A percentile compares a stretch with the other conserved stretches of the same genome.
These are phyloP conservation scores for Saccharomyces hybrid DNA, from an alignment of 1,139 yeast species.

Conservation along the genomic window DNA sequence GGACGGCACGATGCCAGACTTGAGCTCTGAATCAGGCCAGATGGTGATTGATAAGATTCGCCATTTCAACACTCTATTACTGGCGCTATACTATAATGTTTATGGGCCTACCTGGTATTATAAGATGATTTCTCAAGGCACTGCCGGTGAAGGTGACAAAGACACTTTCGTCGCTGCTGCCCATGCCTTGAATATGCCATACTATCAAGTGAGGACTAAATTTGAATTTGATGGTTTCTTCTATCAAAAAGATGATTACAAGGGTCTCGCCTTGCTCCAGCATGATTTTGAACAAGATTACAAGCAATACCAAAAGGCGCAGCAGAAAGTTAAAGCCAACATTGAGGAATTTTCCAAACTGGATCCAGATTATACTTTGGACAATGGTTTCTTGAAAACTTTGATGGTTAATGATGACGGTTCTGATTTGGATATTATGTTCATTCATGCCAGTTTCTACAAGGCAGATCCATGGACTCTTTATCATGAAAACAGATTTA, in stretches of 20 bases:
- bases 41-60: constrained; percentile 43
- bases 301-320: constrained; percentile 23
- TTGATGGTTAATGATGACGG: constrained; percentile 12
- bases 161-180: constrained; percentile 60
- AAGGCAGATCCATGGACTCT: constrained; percentile 55
- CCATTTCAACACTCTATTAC: constrained; percentile 44
- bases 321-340: constrained; percentile 8
- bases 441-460: constrained; percentile 61
- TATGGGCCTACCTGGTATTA: constrained; percentile 50
- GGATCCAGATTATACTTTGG: constrained; percentile 13
- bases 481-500: constrained; percentile 37
- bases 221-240: constrained; percentile 44
- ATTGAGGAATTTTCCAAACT: constrained; percentile 8
- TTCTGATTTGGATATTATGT: constrained; percentile 25
- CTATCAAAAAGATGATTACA: constrained; percentile 29
- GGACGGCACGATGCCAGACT: constrained; percentile 51
- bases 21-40: constrained; percentile 57
- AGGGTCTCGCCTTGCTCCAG: constrained; percentile 41
- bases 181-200: constrained; percentile 41
- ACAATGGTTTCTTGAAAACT: constrained; percentile 10
- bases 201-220: constrained; percentile 45
- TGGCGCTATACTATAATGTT: constrained; percentile 50
- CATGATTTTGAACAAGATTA: constrained; percentile 39
- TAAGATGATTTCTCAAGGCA: constrained; percentile 47
- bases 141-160: constrained; percentile 58